Percentiles rank a stretch among this genome's conserved stretches.
These are phyloP conservation scores for Annulohypoxylon bovei DNA, from an alignment of 495 filamentous ascomycete genomes.

Conservation along the genomic window DNA sequence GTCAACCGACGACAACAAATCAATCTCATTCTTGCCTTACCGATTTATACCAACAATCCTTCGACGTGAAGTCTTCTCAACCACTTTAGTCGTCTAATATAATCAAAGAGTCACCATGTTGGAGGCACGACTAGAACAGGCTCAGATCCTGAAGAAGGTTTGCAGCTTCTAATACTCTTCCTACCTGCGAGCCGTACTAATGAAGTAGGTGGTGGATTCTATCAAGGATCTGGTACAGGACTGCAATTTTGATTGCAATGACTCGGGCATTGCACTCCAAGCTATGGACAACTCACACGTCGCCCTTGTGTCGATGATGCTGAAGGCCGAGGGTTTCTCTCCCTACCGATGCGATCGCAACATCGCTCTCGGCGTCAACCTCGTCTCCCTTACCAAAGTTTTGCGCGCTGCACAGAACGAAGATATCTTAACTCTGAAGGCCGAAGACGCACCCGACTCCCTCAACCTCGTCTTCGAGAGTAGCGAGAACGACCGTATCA, in stretches of 20 bases:
- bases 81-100: background rate
- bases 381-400: conserved; percentile 96
- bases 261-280: conserved; percentile 96
- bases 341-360: conserved; percentile 99
- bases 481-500: conserved; percentile 85
- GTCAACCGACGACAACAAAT: background rate
- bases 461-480: conserved; percentile 97
- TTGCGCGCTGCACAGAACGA: conserved; percentile 93
- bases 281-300: conserved; percentile 99
- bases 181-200: conserved; percentile 7
- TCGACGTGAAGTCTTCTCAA: background rate
- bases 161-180: conserved; percentile 14
- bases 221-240: conserved; percentile 99
- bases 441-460: conserved; percentile 93
- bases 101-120: conserved; percentile 66
- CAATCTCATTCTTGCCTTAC: conserved; percentile 1
- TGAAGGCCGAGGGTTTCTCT: conserved; percentile 93
- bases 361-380: conserved; percentile 97
- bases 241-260: conserved; percentile 99
- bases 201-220: conserved; percentile 86
- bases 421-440: conserved; percentile 95
- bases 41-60: background rate
- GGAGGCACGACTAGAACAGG: conserved; percentile 96
- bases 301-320: conserved; percentile 97
- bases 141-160: conserved; percentile 94